Evolutionary conservation across 106 monocot genomes (phyloP).

Genomic region (Iris macrosiphon): DNA sequence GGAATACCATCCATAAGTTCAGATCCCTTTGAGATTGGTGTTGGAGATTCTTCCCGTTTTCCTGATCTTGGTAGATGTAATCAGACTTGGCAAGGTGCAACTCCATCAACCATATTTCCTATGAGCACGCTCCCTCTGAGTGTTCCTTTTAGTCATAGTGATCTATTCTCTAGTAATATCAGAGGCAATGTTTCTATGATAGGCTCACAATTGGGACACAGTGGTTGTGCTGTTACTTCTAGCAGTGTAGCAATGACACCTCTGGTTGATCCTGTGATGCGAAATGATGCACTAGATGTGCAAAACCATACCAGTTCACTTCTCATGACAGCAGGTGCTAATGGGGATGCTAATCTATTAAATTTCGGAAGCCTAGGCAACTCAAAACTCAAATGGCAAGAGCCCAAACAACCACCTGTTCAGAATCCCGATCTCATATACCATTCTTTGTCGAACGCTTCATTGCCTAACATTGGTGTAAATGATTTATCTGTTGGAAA

Average conservation of each 20-base stretch:
- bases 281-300: neutral
- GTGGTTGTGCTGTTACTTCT: slow-evolving; percentile 10
- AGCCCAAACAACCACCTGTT: neutral
- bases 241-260: slow-evolving; percentile 4
- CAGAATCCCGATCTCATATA: slow-evolving; percentile 15
- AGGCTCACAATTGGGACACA: slow-evolving; percentile 11
- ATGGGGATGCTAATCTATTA: neutral
- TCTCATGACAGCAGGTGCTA: neutral
- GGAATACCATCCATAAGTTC: slow-evolving; percentile 5
- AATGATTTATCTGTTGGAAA: slow-evolving; percentile 3
- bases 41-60: slow-evolving; percentile 12
- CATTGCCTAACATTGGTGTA: slow-evolving; percentile 7
- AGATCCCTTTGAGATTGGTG: slow-evolving; percentile 21
- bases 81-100: slow-evolving; percentile 23
- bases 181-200: no score
- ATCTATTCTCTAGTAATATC: neutral
- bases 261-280: slow-evolving; percentile 9
- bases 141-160: slow-evolving; percentile 1
- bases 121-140: no score
- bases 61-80: slow-evolving; percentile 26
- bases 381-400: slow-evolving; percentile 1
- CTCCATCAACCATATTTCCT: no score
- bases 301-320: neutral
- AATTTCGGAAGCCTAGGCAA: no score
- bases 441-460: slow-evolving; percentile 24